These are phyloP conservation scores for Francoa sonchifolia DNA, from an alignment of 441 rosid species.

Conservation along the genomic window DNA sequence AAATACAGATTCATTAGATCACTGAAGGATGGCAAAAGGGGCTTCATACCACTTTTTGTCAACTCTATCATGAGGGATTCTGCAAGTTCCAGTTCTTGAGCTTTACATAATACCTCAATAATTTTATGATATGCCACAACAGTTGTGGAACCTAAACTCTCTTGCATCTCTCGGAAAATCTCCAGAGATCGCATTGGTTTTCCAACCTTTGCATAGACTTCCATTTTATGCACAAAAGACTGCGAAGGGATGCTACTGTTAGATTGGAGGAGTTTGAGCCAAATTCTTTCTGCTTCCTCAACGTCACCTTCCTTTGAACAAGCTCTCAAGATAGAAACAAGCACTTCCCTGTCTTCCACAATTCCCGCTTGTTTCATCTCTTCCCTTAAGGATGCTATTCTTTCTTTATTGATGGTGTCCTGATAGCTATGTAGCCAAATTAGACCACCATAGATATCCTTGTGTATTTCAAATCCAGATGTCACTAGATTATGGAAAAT, in stretches of 20 bases:
- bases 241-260: constrained; percentile 38
- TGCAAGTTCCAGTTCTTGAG: constrained; percentile 36
- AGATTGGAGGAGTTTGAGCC: constrained; percentile 36
- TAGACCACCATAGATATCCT: constrained; percentile 53
- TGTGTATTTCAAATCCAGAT: constrained; percentile 53
- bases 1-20: constrained; percentile 50
- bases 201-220: constrained; percentile 52
- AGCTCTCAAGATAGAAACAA: constrained; percentile 61
- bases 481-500: constrained; percentile 64
- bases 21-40: constrained; percentile 44
- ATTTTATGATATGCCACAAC: constrained; percentile 68
- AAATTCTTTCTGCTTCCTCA: constrained; percentile 54
- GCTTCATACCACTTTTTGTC: constrained; percentile 48
- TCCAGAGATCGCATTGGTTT: constrained; percentile 41
- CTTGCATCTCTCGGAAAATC: constrained; percentile 58
- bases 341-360: constrained; percentile 49
- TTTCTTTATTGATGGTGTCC: constrained; percentile 42
- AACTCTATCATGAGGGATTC: constrained; percentile 61
- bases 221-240: constrained; percentile 73
- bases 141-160: constrained; percentile 33
- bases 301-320: constrained; percentile 54
- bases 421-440: constrained; percentile 86
- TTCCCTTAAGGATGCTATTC: constrained; percentile 38
- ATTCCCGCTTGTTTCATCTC: constrained; percentile 56
- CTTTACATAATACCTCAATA: constrained; percentile 49